Percentiles rank a stretch among this genome's conserved stretches.
Evolutionary conservation across 768 basidiomycete species (phyloP).

Genomic region (Russula compacta): DNA sequence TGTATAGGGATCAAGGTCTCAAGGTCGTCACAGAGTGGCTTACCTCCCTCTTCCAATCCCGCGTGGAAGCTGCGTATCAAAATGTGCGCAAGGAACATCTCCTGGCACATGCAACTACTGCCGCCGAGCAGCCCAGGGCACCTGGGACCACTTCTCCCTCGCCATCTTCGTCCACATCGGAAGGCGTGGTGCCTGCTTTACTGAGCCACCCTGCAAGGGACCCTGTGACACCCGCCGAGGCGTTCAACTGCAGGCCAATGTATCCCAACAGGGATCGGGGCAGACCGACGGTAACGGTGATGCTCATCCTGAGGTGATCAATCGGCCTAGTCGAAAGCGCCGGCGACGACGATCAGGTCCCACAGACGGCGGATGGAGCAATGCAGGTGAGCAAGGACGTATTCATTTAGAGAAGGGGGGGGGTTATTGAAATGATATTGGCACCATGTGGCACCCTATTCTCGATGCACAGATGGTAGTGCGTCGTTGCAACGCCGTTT

Average conservation of each 20-base stretch:
- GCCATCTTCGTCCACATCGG: background rate
- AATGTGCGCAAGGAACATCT: background rate
- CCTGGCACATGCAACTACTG: background rate
- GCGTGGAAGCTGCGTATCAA: background rate
- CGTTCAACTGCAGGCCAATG: background rate
- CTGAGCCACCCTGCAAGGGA: background rate
- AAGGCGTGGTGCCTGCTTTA: background rate
- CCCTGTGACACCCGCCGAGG: background rate
- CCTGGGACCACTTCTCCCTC: background rate
- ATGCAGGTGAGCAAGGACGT: background rate
- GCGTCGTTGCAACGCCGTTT: background rate
- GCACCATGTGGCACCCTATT: background rate
- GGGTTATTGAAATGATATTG: background rate
- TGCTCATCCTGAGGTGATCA: background rate
- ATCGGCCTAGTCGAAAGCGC: background rate
- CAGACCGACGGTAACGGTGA: background rate
- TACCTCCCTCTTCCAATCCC: background rate
- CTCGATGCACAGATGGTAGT: background rate
- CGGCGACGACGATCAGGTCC: background rate
- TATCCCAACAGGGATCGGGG: background rate
- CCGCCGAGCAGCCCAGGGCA: background rate
- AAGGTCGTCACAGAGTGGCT: conserved; percentile 3
- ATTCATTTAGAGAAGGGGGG: background rate
- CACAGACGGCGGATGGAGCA: background rate
- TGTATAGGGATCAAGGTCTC: conserved; percentile 1